Evolutionary conservation across 2,329 filamentous ascomycete genomes (phyloP), one percentile per base, ranked within the genome.

Genomic region (Aspergillus sp.): DNA sequence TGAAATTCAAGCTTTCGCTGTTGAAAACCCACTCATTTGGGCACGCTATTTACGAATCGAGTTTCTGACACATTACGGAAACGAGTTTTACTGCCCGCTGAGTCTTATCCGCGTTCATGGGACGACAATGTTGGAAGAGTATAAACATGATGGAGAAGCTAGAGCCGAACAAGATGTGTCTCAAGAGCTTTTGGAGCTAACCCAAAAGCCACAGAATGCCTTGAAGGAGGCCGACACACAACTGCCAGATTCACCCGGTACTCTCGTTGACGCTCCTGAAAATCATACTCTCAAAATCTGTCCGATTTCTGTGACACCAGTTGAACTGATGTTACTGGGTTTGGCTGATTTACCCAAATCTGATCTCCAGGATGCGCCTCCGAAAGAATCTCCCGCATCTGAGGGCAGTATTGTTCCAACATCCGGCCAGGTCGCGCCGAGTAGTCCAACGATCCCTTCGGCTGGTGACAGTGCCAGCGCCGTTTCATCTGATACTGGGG

Each of bases 11-110:
- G 89, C 95, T 0, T 99, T 99, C 69, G 78, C 96, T 13, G 84
- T 99, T n/a, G 87, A 95, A 66, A 95, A 97, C 66, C 93, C 95
- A 1, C 86, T 95, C 60, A 98, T 98, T 48, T 99, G 92, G 89
- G 93, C 95, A 43, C 87, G 93, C 62, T 99, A 98, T 75, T 76
- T 99, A 42, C 86, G 91, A 22, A 86, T 99, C 57, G 95, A 99
- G 70, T 95, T 98, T 62, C 73, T 98, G 48, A 91, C 87, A 4
- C 93, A 99, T 71, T 99, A 93, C 72, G 95, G 95, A 8, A 96
- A 93, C 66, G 95, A 99, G 71, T 99, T 90, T 72, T 99, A 96
- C 72, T 99, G 95, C 68, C 95, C 95, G 0, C 80, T 99, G 15
- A 97, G 93, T 59, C 77, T 99, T 17, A 80, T 99, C 53, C 86